These are phyloP conservation scores for Jatropha podagrica DNA, from an alignment of 441 rosid genomes.

Conservation along the genomic window DNA sequence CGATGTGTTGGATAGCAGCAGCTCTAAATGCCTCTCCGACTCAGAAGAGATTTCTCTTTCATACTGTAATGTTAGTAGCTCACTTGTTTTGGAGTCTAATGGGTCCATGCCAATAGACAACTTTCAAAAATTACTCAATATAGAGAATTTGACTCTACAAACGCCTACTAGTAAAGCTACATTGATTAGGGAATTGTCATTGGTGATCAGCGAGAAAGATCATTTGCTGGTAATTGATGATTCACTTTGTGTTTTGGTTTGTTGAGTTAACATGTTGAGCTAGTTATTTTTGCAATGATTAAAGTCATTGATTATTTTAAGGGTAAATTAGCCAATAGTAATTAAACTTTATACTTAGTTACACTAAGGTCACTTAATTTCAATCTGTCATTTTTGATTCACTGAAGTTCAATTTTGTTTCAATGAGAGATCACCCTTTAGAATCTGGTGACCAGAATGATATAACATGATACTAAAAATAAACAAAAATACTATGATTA, in stretches of 20 bases:
- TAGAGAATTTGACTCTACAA: slow-evolving; percentile 68
- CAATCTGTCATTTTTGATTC: too few species aligned
- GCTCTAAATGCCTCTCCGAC: slow-evolving; percentile 39
- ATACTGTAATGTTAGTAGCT: slow-evolving; percentile 35
- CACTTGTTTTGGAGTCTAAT: slow-evolving; percentile 45
- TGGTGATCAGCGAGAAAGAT: slow-evolving; percentile 56
- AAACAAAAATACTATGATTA: too few species aligned
- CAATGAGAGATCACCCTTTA: too few species aligned
- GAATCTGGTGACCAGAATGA: too few species aligned
- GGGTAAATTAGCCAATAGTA: too few species aligned
- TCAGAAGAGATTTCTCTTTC: slow-evolving; percentile 56
- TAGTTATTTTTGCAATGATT: slow-evolving; percentile 13
- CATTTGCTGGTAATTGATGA: slow-evolving; percentile 69
- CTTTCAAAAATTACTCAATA: slow-evolving; percentile 48
- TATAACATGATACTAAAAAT: too few species aligned
- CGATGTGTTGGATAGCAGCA: slow-evolving; percentile 64
- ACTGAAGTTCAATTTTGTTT: too few species aligned
- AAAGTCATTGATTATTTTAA: slow-evolving; percentile 14
- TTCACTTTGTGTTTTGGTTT: slow-evolving; percentile 17
- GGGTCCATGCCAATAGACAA: slow-evolving; percentile 43
- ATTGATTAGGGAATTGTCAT: slow-evolving; percentile 64
- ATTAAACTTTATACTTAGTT: too few species aligned
- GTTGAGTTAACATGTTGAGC: slow-evolving; percentile 22
- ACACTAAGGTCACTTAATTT: too few species aligned
- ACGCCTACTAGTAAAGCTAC: slow-evolving; percentile 75